Evolutionary conservation across 768 basidiomycete species (phyloP).

Genomic region (Mycena amicta): DNA sequence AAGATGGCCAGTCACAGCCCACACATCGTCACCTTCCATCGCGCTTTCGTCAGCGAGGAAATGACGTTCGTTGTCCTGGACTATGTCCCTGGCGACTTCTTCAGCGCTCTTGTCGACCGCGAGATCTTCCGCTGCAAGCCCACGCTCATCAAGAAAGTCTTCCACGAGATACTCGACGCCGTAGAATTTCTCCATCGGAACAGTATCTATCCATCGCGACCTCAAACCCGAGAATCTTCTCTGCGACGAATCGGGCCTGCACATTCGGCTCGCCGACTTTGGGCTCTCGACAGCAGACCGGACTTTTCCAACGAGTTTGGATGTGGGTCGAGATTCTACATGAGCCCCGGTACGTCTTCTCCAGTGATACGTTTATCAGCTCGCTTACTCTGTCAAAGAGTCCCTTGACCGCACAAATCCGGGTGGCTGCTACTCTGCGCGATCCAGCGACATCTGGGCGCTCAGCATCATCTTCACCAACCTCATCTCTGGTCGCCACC

Average conservation of each 20-base stretch:
- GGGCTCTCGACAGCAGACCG: slow-evolving; percentile 43
- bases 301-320: slow-evolving; percentile 31
- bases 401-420: not conserved
- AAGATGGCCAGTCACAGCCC: slow-evolving; percentile 32
- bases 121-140: slow-evolving; percentile 45
- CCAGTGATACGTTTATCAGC: not conserved
- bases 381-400: not conserved
- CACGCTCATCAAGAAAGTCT: slow-evolving; percentile 49
- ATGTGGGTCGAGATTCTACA: slow-evolving; percentile 39
- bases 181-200: slow-evolving; percentile 53
- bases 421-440: slow-evolving; percentile 25
- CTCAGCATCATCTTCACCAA: slow-evolving; percentile 55
- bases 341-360: slow-evolving; percentile 26
- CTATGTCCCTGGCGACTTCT: slow-evolving; percentile 45
- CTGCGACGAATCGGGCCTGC: slow-evolving; percentile 36
- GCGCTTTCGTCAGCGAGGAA: slow-evolving; percentile 48
- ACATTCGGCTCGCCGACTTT: slow-evolving; percentile 56
- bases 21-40: slow-evolving; percentile 49
- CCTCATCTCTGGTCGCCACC: slow-evolving; percentile 37
- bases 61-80: slow-evolving; percentile 49
- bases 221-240: slow-evolving; percentile 63
- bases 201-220: slow-evolving; percentile 57
- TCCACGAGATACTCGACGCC: slow-evolving; percentile 57
- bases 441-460: slow-evolving; percentile 33
- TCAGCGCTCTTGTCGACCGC: slow-evolving; percentile 46